phyloP scores from a whole-genome alignment of 2,329 filamentous ascomycete species.

The Ascochyta fabae region DNA sequence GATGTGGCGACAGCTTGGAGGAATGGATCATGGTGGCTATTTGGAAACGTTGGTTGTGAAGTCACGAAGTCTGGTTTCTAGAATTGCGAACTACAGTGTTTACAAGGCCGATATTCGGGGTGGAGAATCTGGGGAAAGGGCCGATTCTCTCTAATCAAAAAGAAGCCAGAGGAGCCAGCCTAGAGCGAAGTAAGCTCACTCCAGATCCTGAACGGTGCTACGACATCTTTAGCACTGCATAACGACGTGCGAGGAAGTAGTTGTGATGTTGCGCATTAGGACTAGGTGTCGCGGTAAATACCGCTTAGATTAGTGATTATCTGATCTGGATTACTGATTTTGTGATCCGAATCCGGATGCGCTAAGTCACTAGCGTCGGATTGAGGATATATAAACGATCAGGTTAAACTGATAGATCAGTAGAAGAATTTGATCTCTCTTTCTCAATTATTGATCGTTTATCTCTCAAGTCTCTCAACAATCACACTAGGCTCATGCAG shows the following conservation, averaged over 20 bases:
- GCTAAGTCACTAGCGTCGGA: no score
- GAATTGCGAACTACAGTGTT: background rate
- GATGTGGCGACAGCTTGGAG: conserved; percentile 22
- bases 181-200: background rate
- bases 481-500: background rate
- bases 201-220: background rate
- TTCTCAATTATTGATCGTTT: no score
- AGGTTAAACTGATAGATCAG: no score
- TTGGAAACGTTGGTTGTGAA: background rate
- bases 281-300: no score
- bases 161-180: background rate
- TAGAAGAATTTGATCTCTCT: no score
- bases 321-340: no score
- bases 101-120: conserved; percentile 14
- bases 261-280: background rate
- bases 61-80: background rate
- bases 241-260: background rate
- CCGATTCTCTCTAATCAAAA: background rate
- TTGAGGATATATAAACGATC: no score
- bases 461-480: no score
- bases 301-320: no score
- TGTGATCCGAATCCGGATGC: no score
- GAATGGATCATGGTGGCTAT: conserved; percentile 2
- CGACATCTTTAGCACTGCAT: background rate
- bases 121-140: conserved; percentile 13